A percentile compares a stretch with the other conserved stretches of the same genome.
phyloP scores from a whole-genome alignment of 192 early-diverging fungal species.

The Rhizoclosmatium globosum region DNA sequence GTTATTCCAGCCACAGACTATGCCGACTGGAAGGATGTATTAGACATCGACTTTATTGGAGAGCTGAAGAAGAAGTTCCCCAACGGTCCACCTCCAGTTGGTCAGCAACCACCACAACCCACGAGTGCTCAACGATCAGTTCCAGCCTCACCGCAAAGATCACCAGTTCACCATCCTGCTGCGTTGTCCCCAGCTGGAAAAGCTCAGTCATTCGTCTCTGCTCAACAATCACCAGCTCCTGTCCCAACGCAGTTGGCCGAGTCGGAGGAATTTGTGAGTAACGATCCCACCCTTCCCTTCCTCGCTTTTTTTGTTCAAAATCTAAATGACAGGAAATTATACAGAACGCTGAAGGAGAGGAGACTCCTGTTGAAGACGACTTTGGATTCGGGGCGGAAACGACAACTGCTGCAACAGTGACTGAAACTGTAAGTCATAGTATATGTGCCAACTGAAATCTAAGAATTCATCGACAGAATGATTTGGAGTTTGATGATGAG shows the following conservation, averaged over 20 bases:
- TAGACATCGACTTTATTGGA: slow-evolving; percentile 65
- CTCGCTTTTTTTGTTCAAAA: neutral
- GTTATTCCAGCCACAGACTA: slow-evolving; percentile 59
- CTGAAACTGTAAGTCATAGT: neutral
- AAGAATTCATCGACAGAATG: slow-evolving; percentile 4
- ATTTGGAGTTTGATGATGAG: slow-evolving; percentile 27
- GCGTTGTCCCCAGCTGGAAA: neutral
- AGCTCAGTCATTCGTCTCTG: slow-evolving; percentile 15
- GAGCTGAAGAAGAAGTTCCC: slow-evolving; percentile 55
- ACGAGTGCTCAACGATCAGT: neutral
- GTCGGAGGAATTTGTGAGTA: slow-evolving; percentile 14
- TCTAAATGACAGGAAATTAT: slow-evolving; percentile 23
- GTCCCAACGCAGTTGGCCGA: neutral
- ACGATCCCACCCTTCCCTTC: neutral
- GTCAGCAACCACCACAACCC: neutral
- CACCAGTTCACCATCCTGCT: neutral
- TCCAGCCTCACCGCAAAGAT: neutral
- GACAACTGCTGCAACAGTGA: neutral
- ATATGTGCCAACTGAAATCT: neutral
- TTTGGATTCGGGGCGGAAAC: neutral
- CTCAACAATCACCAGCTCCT: slow-evolving; percentile 2
- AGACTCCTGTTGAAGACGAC: neutral
- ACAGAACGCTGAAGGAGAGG: slow-evolving; percentile 6
- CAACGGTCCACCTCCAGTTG: slow-evolving; percentile 41
- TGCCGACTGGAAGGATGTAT: slow-evolving; percentile 63